These are phyloP conservation scores for Biscogniauxia marginata DNA, from an alignment of 2,329 filamentous ascomycete genomes.

Conservation along the genomic window DNA sequence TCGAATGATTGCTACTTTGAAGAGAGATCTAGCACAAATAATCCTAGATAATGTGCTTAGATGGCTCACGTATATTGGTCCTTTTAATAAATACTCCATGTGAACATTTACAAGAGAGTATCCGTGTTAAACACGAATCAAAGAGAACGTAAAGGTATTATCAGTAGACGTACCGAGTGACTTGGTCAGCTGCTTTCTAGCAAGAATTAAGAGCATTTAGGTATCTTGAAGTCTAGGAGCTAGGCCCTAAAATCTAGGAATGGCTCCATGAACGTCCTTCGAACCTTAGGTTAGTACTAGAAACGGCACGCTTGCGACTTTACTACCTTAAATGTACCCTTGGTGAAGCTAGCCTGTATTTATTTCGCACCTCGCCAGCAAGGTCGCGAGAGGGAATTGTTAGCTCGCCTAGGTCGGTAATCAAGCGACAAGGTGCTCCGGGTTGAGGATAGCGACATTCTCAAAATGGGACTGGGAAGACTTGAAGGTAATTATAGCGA, in stretches of 20 bases:
- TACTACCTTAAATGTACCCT: constrained; percentile 5
- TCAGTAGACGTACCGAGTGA: neutral
- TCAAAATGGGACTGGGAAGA: no score
- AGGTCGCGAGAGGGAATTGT: neutral
- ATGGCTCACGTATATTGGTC: neutral
- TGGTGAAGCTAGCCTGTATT: constrained; percentile 11
- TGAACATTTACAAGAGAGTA: no score
- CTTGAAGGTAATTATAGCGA: no score
- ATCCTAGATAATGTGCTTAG: neutral
- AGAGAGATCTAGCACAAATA: neutral
- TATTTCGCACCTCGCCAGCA: constrained; percentile 16
- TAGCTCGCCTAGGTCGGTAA: neutral
- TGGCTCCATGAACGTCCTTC: constrained; percentile 13
- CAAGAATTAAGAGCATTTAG: constrained; percentile 9
- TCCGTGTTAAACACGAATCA: neutral
- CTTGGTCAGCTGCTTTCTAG: constrained; percentile 12
- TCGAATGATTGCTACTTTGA: neutral
- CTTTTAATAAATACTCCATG: neutral
- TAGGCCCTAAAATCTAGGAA: constrained; percentile 10
- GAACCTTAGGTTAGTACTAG: neutral
- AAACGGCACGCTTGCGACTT: neutral
- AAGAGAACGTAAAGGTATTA: no score
- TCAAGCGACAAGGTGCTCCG: neutral
- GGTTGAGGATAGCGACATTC: neutral
- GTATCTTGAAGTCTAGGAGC: constrained; percentile 4